Conservation (phyloP, 148 eudicot species). For the Spergularia marina region DNA sequence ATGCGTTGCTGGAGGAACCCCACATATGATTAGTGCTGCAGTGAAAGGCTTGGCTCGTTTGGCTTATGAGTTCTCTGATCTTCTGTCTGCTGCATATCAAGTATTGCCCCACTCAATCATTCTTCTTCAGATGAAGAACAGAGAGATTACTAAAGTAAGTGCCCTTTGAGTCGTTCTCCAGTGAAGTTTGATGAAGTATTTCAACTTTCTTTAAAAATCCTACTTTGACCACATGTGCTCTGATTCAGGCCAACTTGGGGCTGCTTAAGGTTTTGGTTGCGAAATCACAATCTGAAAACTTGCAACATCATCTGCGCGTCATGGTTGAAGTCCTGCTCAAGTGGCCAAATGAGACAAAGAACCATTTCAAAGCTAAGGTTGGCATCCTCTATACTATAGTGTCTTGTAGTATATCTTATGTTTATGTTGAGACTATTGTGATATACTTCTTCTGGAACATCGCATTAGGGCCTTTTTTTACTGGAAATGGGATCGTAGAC, state of each 20-base stretch:
- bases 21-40: slow-evolving; percentile 97
- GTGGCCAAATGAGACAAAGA: slow-evolving; percentile 78
- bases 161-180: neutral
- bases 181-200: slow-evolving; percentile 2
- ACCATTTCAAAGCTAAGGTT: slow-evolving; percentile 96
- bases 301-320: slow-evolving; percentile 58
- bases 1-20: slow-evolving; percentile 78
- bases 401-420: neutral
- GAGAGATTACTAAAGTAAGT: slow-evolving; percentile 74
- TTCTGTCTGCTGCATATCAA: slow-evolving; percentile 66
- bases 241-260: slow-evolving; percentile 84
- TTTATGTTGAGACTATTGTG: neutral
- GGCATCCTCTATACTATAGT: slow-evolving; percentile 5
- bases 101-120: slow-evolving; percentile 81
- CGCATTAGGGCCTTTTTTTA: too few species aligned
- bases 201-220: neutral
- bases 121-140: slow-evolving; percentile 77
- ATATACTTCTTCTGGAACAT: neutral
- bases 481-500: too few species aligned
- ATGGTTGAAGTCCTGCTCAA: slow-evolving; percentile 73
- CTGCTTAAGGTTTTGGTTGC: slow-evolving; percentile 90
- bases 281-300: slow-evolving; percentile 70
- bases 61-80: slow-evolving; percentile 92
- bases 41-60: slow-evolving; percentile 96
- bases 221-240: neutral